Evolutionary conservation across 1,139 yeast species (phyloP).

Genomic region (Debaryomyces sp.): DNA sequence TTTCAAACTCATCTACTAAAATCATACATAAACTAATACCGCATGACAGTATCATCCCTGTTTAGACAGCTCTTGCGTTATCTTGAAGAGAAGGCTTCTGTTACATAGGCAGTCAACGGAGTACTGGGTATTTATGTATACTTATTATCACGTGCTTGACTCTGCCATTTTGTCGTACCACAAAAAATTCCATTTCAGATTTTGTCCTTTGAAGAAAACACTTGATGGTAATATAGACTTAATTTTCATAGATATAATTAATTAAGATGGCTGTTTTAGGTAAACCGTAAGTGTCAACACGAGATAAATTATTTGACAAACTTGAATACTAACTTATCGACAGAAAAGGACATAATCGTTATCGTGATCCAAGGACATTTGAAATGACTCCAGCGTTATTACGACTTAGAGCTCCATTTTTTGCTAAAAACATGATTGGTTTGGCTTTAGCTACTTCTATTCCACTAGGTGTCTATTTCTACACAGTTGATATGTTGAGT

Average conservation of each 20-base stretch:
- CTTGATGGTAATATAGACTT: background rate
- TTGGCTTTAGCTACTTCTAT: constrained; percentile 61
- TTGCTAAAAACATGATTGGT: constrained; percentile 71
- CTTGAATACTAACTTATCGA: constrained; percentile 16
- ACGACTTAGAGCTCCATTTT: constrained; percentile 85
- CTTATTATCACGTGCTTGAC: background rate
- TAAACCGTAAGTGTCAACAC: constrained; percentile 36
- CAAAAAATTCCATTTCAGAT: background rate
- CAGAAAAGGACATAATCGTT: constrained; percentile 41
- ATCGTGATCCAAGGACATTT: constrained; percentile 76
- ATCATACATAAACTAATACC: background rate
- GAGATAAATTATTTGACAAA: background rate
- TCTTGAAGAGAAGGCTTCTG: too few relatives aligned
- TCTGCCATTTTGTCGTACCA: background rate
- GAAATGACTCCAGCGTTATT: constrained; percentile 94
- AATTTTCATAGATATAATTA: constrained; percentile 6
- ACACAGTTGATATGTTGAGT: constrained; percentile 72
- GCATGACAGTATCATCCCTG: background rate
- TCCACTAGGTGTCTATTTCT: constrained; percentile 69
- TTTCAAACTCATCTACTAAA: background rate
- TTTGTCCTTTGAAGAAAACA: background rate
- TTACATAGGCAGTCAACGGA: too few relatives aligned
- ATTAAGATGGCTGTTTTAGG: constrained; percentile 37
- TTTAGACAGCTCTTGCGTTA: too few relatives aligned
- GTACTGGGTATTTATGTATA: background rate